Conservation (phyloP, 1,284 basidiomycete genomes). For the Sphaerobolus stellatus region DNA sequence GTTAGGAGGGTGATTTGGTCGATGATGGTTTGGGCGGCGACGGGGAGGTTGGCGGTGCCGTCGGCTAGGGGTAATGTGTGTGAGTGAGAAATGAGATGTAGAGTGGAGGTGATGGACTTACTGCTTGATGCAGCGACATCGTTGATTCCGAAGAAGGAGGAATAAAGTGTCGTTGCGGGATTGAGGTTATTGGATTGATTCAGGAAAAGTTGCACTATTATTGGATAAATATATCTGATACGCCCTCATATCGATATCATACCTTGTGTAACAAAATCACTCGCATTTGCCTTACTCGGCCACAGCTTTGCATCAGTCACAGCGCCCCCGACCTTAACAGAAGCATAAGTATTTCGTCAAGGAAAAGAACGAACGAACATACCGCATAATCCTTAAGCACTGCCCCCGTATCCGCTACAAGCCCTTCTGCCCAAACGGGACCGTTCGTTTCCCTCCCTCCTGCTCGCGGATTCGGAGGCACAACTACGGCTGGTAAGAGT, state of each 20-base stretch:
- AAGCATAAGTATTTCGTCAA: too few relatives aligned
- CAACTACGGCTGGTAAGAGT: constrained; percentile 31
- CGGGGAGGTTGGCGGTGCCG: constrained; percentile 12
- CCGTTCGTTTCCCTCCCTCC: constrained; percentile 39
- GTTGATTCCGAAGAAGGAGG: constrained; percentile 41
- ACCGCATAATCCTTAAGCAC: constrained; percentile 46
- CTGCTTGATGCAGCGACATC: constrained; percentile 17
- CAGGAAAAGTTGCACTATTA: too few relatives aligned
- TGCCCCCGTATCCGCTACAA: constrained; percentile 34
- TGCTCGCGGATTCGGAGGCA: constrained; percentile 30
- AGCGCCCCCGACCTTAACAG: constrained; percentile 36
- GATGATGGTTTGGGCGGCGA: constrained; percentile 15
- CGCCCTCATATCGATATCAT: constrained; percentile 16
- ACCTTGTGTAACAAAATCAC: constrained; percentile 38
- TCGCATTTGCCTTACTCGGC: constrained; percentile 26
- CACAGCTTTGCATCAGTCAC: constrained; percentile 37
- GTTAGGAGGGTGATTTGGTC: constrained; percentile 14
- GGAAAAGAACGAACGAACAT: constrained; percentile 15
- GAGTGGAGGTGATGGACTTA: too few relatives aligned
- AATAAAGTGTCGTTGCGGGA: constrained; percentile 37
- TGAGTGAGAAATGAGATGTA: too few relatives aligned
- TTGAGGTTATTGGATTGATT: constrained; percentile 33
- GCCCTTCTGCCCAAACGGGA: constrained; percentile 37
- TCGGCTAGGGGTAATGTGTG: too few relatives aligned
- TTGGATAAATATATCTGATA: too few relatives aligned